These are phyloP conservation scores for Prillingera fragicola DNA, from an alignment of 1,284 basidiomycete genomes.

Conservation along the genomic window DNA sequence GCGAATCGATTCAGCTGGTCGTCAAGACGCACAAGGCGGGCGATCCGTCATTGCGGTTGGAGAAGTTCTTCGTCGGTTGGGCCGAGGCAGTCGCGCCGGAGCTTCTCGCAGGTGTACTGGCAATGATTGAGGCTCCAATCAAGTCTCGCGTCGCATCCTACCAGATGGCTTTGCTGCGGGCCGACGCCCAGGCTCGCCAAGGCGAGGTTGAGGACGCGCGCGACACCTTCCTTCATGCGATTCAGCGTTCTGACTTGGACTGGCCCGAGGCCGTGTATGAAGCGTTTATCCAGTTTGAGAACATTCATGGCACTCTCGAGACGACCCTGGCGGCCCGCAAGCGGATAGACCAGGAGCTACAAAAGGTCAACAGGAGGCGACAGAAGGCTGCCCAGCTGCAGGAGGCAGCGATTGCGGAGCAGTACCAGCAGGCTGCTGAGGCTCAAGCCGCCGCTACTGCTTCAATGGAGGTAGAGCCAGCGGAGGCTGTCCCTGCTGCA, in stretches of 20 bases:
- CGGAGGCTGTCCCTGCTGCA: not conserved
- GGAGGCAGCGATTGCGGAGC: slow-evolving; percentile 13
- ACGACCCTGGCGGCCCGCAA: slow-evolving; percentile 65
- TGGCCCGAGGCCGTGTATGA: slow-evolving; percentile 91
- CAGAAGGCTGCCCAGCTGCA: slow-evolving; percentile 55
- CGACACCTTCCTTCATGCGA: slow-evolving; percentile 59
- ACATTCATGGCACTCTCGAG: slow-evolving; percentile 66
- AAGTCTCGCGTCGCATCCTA: slow-evolving; percentile 28
- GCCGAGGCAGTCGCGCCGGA: slow-evolving; percentile 29
- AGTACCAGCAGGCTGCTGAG: slow-evolving; percentile 11
- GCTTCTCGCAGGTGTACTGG: slow-evolving; percentile 24
- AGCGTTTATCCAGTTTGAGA: slow-evolving; percentile 79
- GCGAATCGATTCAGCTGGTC: slow-evolving; percentile 22
- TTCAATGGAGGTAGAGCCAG: not conserved
- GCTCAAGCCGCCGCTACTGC: slow-evolving; percentile 1
- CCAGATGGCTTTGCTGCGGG: slow-evolving; percentile 25
- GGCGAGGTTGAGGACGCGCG: slow-evolving; percentile 60
- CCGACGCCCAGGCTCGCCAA: slow-evolving; percentile 50
- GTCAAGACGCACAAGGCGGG: slow-evolving; percentile 50
- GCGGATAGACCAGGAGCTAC: slow-evolving; percentile 62
- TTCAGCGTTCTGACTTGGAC: slow-evolving; percentile 61
- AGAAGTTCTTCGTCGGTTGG: slow-evolving; percentile 69
- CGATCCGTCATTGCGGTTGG: slow-evolving; percentile 63
- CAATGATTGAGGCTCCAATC: slow-evolving; percentile 23
- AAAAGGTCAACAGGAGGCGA: slow-evolving; percentile 59